Percentiles rank a stretch among this genome's conserved stretches.
Evolutionary conservation across 2,329 filamentous ascomycete species (phyloP).

Genomic region (Didymella pomorum): DNA sequence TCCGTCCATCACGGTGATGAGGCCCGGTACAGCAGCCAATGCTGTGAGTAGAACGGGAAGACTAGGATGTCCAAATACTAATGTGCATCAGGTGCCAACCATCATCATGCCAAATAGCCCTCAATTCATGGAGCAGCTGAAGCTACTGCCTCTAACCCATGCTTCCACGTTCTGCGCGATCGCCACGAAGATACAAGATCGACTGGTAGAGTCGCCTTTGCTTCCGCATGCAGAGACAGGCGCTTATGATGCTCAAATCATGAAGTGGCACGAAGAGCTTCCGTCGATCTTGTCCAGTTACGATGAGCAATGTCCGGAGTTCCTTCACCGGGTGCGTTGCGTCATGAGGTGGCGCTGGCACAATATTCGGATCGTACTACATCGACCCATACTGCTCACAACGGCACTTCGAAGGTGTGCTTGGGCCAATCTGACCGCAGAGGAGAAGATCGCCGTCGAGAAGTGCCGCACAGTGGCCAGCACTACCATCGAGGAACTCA

Average conservation of each 20-base stretch:
- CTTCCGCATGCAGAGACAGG: constrained; percentile 72
- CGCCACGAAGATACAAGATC: constrained; percentile 78
- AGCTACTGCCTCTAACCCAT: constrained; percentile 75
- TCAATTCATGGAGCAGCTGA: constrained; percentile 62
- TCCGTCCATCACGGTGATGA: constrained; percentile 50
- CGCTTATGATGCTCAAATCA: constrained; percentile 71
- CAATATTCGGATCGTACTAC: constrained; percentile 78
- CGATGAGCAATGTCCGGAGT: constrained; percentile 72
- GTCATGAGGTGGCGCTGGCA: constrained; percentile 86
- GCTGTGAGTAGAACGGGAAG: constrained; percentile 32
- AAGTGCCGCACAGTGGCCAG: constrained; percentile 74
- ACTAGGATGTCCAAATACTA: constrained; percentile 2
- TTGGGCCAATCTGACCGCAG: constrained; percentile 61
- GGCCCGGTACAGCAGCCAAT: constrained; percentile 45
- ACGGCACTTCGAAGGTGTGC: constrained; percentile 64
- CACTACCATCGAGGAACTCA: constrained; percentile 76
- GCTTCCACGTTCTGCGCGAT: constrained; percentile 83
- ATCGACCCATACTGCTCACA: constrained; percentile 74
- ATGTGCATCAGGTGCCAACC: constrained; percentile 24
- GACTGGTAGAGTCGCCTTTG: constrained; percentile 73
- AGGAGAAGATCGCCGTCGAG: constrained; percentile 73
- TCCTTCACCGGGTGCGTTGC: constrained; percentile 72
- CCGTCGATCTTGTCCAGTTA: constrained; percentile 58
- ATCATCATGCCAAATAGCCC: constrained; percentile 46
- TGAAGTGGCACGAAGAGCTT: constrained; percentile 75